Percentiles rank a stretch among this genome's conserved stretches.
Conservation (phyloP, 805 yeast genomes). For the Groenewaldozyma salmanticensis region DNA sequence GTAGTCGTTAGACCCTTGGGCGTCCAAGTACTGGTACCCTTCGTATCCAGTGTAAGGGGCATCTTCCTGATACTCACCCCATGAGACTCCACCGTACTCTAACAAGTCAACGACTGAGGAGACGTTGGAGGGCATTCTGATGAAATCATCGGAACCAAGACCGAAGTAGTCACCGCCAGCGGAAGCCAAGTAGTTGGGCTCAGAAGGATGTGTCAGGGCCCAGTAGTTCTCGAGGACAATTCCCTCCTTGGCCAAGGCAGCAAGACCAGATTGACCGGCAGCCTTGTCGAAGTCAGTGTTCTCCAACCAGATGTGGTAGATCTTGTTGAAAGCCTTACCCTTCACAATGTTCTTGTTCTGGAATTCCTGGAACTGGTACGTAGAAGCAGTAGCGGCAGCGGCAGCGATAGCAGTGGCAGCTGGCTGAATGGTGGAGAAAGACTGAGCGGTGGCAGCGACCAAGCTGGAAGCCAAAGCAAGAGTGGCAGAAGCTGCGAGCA, state of each 20-base stretch:
- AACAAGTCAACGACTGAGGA: slow-evolving; percentile 40
- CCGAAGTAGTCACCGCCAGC: slow-evolving; percentile 45
- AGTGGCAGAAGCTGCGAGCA: no score
- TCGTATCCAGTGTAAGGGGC: slow-evolving; percentile 43
- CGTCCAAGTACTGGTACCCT: slow-evolving; percentile 39
- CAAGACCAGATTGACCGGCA: slow-evolving; percentile 34
- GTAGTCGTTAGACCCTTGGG: slow-evolving; percentile 37
- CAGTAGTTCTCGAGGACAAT: slow-evolving; percentile 41
- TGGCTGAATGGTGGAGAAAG: slow-evolving; percentile 27
- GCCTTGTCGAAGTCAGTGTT: slow-evolving; percentile 45
- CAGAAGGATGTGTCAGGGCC: slow-evolving; percentile 44
- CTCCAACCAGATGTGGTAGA: slow-evolving; percentile 40
- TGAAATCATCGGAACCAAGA: slow-evolving; percentile 37
- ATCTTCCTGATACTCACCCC: slow-evolving; percentile 48
- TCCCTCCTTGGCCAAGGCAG: slow-evolving; percentile 36
- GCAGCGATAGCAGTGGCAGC: slow-evolving; percentile 25
- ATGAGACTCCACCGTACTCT: slow-evolving; percentile 37
- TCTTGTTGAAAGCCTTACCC: slow-evolving; percentile 34
- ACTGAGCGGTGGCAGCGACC: slow-evolving; percentile 15
- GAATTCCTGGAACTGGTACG: slow-evolving; percentile 25
- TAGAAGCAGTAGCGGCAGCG: slow-evolving; percentile 28
- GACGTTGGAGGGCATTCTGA: slow-evolving; percentile 36
- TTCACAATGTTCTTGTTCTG: slow-evolving; percentile 28
- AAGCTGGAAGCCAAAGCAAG: neutral
- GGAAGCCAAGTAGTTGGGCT: slow-evolving; percentile 44